Conservation (phyloP, 495 filamentous ascomycete species). For the Aspergillus cristatus region DNA sequence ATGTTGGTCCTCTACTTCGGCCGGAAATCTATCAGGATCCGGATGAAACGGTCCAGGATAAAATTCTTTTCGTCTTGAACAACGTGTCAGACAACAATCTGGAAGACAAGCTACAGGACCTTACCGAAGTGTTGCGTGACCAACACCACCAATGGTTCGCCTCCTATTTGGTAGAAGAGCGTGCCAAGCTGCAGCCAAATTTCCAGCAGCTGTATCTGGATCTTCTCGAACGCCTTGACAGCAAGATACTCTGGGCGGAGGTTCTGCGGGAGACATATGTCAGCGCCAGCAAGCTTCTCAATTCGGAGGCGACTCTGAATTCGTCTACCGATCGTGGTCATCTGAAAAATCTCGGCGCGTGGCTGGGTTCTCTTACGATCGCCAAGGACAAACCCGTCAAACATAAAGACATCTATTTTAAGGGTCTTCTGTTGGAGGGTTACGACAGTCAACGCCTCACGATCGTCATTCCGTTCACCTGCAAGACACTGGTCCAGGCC, state of each 20-base stretch:
- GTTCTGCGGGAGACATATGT: slow-evolving; percentile 90
- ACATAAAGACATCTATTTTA: slow-evolving; percentile 94
- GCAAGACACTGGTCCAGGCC: slow-evolving; percentile 82
- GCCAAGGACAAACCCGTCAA: slow-evolving; percentile 93
- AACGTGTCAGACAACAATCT: slow-evolving; percentile 88
- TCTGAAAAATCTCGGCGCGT: slow-evolving; percentile 83
- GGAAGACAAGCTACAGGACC: slow-evolving; percentile 66
- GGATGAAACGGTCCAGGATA: slow-evolving; percentile 75
- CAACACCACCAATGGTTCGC: slow-evolving; percentile 94
- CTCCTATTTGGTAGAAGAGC: slow-evolving; percentile 87
- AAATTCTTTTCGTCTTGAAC: slow-evolving; percentile 91
- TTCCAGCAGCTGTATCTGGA: slow-evolving; percentile 89
- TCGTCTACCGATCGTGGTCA: slow-evolving; percentile 73
- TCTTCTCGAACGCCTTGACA: slow-evolving; percentile 72
- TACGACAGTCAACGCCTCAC: slow-evolving; percentile 82
- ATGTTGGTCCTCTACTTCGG: slow-evolving; percentile 56
- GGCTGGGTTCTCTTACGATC: slow-evolving; percentile 89
- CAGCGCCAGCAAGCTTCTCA: slow-evolving; percentile 74
- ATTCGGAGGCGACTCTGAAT: slow-evolving; percentile 74
- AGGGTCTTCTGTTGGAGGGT: slow-evolving; percentile 85
- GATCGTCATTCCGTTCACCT: slow-evolving; percentile 91
- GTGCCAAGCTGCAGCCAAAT: slow-evolving; percentile 93
- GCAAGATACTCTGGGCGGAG: slow-evolving; percentile 71
- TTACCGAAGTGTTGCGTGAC: slow-evolving; percentile 67
- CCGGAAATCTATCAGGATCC: slow-evolving; percentile 65